These are phyloP conservation scores for Corynascus novoguineensis DNA, from an alignment of 495 filamentous ascomycete species.

Conservation along the genomic window DNA sequence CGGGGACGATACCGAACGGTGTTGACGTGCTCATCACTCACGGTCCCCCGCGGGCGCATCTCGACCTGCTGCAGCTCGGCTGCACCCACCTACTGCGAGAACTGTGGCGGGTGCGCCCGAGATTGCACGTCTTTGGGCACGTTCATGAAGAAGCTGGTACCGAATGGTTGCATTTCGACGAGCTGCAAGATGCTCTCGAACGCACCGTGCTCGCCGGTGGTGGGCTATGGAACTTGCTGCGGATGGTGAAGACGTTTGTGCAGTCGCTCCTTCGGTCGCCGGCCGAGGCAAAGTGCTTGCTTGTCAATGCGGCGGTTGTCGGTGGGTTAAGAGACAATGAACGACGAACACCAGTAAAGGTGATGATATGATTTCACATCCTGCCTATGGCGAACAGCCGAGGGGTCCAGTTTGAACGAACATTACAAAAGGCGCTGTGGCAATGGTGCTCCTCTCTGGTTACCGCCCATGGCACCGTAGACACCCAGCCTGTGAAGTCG, in stretches of 20 bases:
- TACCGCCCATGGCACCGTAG: no score
- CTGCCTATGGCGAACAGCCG: no score
- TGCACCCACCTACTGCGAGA: constrained; percentile 63
- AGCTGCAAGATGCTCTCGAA: constrained; percentile 23
- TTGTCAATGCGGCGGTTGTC: constrained; percentile 16
- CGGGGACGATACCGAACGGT: constrained; percentile 45
- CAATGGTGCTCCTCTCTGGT: no score
- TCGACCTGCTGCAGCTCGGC: constrained; percentile 55
- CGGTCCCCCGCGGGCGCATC: constrained; percentile 58
- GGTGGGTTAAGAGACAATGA: constrained; percentile 16
- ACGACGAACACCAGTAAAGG: constrained; percentile 9
- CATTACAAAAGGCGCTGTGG: no score
- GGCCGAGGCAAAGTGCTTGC: constrained; percentile 12
- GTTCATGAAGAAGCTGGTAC: constrained; percentile 54
- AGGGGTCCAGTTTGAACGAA: no score
- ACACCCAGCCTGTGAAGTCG: no score
- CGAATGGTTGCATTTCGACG: constrained; percentile 28
- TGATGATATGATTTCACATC: constrained; percentile 7
- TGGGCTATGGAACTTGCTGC: constrained; percentile 20
- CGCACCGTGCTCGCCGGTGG: constrained; percentile 17
- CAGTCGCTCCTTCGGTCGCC: neutral
- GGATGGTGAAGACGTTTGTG: neutral
- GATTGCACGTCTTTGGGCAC: constrained; percentile 73
- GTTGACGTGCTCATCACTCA: constrained; percentile 74
- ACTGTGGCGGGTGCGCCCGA: constrained; percentile 59